Evolutionary conservation across 352 stramenopile species (phyloP), one percentile per base, ranked within the genome.

Genomic region (Pythium aquatile): DNA sequence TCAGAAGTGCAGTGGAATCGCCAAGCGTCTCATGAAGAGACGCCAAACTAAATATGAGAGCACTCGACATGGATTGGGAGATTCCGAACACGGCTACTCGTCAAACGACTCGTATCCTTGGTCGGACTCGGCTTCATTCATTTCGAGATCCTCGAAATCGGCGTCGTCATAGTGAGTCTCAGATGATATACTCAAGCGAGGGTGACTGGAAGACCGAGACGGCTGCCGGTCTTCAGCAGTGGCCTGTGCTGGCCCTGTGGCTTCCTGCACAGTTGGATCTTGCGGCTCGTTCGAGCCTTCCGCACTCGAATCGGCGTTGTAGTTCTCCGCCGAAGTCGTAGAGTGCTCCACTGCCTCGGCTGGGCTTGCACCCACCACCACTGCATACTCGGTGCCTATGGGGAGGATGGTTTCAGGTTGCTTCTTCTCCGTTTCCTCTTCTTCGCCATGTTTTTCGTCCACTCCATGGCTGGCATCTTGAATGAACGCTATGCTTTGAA

Each of bases 51-150:
- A 59, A 52, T 42, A 55, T 59, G 48, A 47, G 26, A 39, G 9
- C 6, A 17, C 32, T 35, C 32, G 32, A 5, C 5, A 11, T 42
- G 35, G 35, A 42, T 47, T 47, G 37, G 37, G 37, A 24, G 20
- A 24, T 24, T 26, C 30, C 9, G 44, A 52, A 52, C 24, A 28
- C 30, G 10, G 14, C 28, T 59, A 48, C 24, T 61, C 60, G 13
- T 66, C 60, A 37, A 66, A 61, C 2, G 61, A 61, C 24, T 66
- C 61, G 52, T 66, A 55, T n/a, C 61, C 55, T 16, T 66, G 55
- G 5, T 56, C 48, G 14, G 66, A 63, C 35, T 66, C 68, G 14
- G 64, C 39, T n/a, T 53, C 61, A 29, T 71, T 49, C 0, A 59
- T 64, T 26, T 55, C 49, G 5, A 40, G 28, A 17, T 65, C 35